Evolutionary conservation across 495 filamentous ascomycete species (phyloP), one percentile per base, ranked within the genome.

Genomic region (Neurospora discreta): DNA sequence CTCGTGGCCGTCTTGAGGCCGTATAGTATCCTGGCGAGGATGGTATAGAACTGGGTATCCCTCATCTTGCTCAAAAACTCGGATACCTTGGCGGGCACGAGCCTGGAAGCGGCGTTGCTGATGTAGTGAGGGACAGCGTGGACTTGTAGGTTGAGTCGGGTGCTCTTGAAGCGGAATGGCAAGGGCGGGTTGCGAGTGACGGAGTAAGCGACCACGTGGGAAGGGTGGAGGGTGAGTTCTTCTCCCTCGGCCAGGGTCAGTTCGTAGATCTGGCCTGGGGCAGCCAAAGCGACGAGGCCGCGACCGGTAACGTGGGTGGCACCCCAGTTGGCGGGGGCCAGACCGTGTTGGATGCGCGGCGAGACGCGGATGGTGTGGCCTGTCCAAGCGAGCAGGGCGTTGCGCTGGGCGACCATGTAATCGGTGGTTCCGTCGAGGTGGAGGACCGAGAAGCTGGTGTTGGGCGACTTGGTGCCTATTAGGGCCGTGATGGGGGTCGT

Each of bases 391-490:
- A 98, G 85, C 71, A 99, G 85, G 10, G 92, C 93, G 72, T 91
- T 89, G 69, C 92, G 85, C 79, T 97, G 94, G 13, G 91, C 86
- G 38, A 99, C 82, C 85, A 95, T 93, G 95, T 96, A 99, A 83
- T 99, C 95, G 72, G 91, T 87, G n/a, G 93, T 92, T 39, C 95
- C 95, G 85, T 99, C 92, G 42, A 99, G 88, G 76, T 94, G 89
- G 20, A 99, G 85, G 20, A 97, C 89, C 23, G 89, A 89, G 75
- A 99, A 94, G 10, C 93, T 94, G 0, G 94, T 93, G 68, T 88
- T 86, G 7, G 91, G 89, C 3, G 93, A 92, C 79, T 93, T 95
- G 39, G 94, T 92, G 30, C 92, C 91, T 70, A 99, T 90, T 71
- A 98, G 83, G 40, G 92, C 92, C 8, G 90, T 94, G 73, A 97